These are phyloP conservation scores for Phytophthora kernoviae DNA, from an alignment of 352 stramenopile species.

Conservation along the genomic window DNA sequence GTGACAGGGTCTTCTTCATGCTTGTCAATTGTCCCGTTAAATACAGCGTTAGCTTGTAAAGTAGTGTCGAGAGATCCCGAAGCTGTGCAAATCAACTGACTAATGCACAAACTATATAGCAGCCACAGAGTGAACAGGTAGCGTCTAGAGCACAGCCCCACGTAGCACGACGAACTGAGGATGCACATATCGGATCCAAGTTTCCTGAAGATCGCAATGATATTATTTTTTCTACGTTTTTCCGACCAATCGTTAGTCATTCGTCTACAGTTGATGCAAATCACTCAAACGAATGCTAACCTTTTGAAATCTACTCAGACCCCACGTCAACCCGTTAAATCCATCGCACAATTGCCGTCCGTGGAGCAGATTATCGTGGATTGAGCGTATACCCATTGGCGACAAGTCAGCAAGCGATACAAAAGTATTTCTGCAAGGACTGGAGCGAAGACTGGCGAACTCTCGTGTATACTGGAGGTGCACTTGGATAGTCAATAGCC, in stretches of 20 bases:
- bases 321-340: not conserved
- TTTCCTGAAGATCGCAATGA: not conserved
- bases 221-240: not conserved
- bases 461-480: constrained; percentile 16
- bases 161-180: too few relatives aligned
- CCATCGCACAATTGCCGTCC: constrained; percentile 7
- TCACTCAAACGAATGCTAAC: too few relatives aligned
- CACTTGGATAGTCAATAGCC: constrained; percentile 51
- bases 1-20: constrained; percentile 12
- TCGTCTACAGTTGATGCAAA: not conserved
- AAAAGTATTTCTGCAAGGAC: constrained; percentile 28
- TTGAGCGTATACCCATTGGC: constrained; percentile 30
- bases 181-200: too few relatives aligned
- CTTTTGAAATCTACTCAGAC: not conserved
- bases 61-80: too few relatives aligned
- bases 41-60: too few relatives aligned
- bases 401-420: constrained; percentile 48
- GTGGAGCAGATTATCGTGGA: constrained; percentile 42
- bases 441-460: constrained; percentile 2
- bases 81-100: too few relatives aligned
- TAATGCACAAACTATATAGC: too few relatives aligned
- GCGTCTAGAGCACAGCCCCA: too few relatives aligned
- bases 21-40: not conserved
- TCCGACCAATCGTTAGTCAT: not conserved
- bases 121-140: too few relatives aligned